phyloP scores from a whole-genome alignment of 768 basidiomycete genomes.

The Mycena amicta region DNA sequence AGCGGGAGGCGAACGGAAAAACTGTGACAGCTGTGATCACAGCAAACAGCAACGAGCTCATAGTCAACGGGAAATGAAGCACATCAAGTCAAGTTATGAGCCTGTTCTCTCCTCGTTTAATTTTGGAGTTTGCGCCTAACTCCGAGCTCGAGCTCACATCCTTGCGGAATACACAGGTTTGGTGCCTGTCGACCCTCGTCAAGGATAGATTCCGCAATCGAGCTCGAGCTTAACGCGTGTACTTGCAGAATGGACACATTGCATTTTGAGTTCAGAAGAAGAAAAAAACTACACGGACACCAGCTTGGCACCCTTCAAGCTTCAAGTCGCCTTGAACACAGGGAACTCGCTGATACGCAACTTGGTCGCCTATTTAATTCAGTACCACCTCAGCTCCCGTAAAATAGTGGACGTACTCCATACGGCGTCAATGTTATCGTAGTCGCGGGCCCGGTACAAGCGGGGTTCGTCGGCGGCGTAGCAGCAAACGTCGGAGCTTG shows the following conservation, averaged over 20 bases:
- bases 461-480: constrained; percentile 30
- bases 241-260: too few species aligned
- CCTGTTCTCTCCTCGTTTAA: neutral
- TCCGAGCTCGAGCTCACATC: neutral
- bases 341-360: constrained; percentile 8
- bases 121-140: neutral
- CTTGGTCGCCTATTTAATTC: neutral
- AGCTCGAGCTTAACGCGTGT: too few species aligned
- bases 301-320: too few species aligned
- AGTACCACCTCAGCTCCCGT: neutral
- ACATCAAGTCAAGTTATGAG: too few species aligned
- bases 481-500: constrained; percentile 39
- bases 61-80: neutral
- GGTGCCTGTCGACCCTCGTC: too few species aligned
- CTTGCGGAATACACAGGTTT: too few species aligned
- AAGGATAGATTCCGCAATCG: too few species aligned
- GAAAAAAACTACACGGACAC: too few species aligned
- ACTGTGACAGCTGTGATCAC: neutral
- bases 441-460: constrained; percentile 8
- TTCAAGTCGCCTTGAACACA: neutral
- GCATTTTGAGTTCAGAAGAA: too few species aligned
- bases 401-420: neutral
- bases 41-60: neutral
- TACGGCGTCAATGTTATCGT: constrained; percentile 6
- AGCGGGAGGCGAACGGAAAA: too few species aligned